phyloP scores from a whole-genome alignment of 352 stramenopile genomes.

The Globisporangium parvum region DNA sequence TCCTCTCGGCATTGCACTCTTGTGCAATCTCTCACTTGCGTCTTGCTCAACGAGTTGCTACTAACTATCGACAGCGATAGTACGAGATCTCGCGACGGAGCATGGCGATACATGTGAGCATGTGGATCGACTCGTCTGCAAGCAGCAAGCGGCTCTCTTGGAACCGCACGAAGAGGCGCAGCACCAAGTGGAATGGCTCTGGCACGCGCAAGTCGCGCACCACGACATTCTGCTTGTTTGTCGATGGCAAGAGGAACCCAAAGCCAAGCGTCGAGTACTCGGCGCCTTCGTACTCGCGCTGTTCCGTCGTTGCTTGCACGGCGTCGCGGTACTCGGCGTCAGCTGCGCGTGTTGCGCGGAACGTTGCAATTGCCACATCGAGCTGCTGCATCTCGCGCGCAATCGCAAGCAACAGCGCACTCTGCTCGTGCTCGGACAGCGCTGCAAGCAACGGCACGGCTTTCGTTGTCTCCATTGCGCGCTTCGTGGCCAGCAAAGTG shows the following conservation, averaged over 20 bases:
- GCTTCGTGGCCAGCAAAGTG: slow-evolving; percentile 23
- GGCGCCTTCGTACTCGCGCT: slow-evolving; percentile 41
- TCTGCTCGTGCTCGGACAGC: slow-evolving; percentile 30
- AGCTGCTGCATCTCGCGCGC: slow-evolving; percentile 20
- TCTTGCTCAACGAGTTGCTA: background rate
- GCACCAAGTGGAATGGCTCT: slow-evolving; percentile 41
- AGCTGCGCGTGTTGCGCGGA: slow-evolving; percentile 22
- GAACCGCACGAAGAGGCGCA: slow-evolving; percentile 45
- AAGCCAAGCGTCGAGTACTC: slow-evolving; percentile 53
- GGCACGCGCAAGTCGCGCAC: slow-evolving; percentile 50
- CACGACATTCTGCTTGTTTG: slow-evolving; percentile 49
- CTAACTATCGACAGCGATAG: slow-evolving; percentile 32
- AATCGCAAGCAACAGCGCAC: slow-evolving; percentile 22
- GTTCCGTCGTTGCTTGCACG: slow-evolving; percentile 23
- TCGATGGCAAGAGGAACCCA: slow-evolving; percentile 44
- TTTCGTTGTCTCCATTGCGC: slow-evolving; percentile 20
- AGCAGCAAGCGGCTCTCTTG: slow-evolving; percentile 57
- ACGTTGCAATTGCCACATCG: slow-evolving; percentile 20
- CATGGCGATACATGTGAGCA: slow-evolving; percentile 50
- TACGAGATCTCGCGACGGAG: slow-evolving; percentile 35
- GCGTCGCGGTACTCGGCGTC: slow-evolving; percentile 31
- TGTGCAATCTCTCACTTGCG: background rate
- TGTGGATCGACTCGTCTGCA: slow-evolving; percentile 36
- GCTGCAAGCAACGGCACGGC: slow-evolving; percentile 19
- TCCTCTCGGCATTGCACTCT: no score